phyloP scores from a whole-genome alignment of 108 stramenopile species.

The Aureococcus anophagefferens region DNA sequence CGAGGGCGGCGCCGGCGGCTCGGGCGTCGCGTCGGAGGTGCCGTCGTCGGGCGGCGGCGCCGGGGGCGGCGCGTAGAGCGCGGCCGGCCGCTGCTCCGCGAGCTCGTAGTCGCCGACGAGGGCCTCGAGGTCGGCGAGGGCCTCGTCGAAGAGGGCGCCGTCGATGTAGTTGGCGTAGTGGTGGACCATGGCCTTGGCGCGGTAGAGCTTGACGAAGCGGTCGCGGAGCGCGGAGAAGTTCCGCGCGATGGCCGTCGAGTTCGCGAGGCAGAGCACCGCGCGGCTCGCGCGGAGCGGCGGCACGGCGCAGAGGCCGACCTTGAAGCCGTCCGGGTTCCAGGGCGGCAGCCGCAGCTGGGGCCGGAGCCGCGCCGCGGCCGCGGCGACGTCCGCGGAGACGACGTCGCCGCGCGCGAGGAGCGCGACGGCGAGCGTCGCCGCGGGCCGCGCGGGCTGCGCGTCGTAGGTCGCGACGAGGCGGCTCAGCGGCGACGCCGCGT shows the following conservation, averaged over 20 bases:
- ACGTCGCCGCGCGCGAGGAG: conserved; percentile 41
- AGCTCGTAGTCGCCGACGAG: conserved; percentile 23
- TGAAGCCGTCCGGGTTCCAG: conserved; percentile 57
- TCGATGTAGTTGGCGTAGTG: conserved; percentile 43
- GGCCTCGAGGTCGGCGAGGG: conserved; percentile 6
- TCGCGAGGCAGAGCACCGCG: conserved; percentile 31
- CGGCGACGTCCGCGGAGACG: conserved; percentile 31
- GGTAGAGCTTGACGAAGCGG: conserved; percentile 37
- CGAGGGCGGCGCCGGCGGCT: too few species aligned
- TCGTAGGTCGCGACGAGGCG: conserved; percentile 20
- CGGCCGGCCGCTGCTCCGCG: too few species aligned
- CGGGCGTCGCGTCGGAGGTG: too few species aligned
- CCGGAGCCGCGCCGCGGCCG: conserved; percentile 26
- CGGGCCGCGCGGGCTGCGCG: too few species aligned
- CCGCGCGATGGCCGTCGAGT: conserved; percentile 28
- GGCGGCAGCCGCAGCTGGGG: conserved; percentile 25
- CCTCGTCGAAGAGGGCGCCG: conserved; percentile 18
- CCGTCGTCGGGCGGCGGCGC: too few species aligned
- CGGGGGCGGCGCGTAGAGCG: too few species aligned
- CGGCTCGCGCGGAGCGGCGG: conserved; percentile 12
- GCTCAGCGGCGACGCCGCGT: neutral
- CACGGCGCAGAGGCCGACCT: conserved; percentile 42
- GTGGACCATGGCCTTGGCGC: conserved; percentile 41
- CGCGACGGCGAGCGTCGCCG: conserved; percentile 39
- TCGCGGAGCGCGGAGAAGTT: conserved; percentile 20